Conservation (phyloP, 176 grass and related monocot species). For the Tillandsia leiboldiana region DNA sequence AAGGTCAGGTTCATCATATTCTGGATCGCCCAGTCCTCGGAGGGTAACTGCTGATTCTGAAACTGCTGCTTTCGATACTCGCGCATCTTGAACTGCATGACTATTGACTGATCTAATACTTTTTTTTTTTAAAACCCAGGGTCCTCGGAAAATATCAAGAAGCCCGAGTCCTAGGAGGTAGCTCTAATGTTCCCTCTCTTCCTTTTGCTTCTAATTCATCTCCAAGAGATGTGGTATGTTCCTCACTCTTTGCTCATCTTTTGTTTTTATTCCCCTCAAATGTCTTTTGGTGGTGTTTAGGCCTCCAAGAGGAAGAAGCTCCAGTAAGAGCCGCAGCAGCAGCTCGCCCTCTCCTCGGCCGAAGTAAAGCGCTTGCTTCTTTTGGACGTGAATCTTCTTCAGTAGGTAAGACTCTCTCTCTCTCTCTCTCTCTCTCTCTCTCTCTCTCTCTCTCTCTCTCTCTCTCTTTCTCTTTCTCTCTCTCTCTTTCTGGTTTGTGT, state of each 20-base stretch:
- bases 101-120: neutral
- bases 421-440: constrained; percentile 21
- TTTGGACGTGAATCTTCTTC: constrained; percentile 5
- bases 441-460: constrained; percentile 21
- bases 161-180: constrained; percentile 95
- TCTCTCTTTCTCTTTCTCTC: constrained; percentile 23
- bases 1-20: constrained; percentile 83
- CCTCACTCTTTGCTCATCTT: neutral
- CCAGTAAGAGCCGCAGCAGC: constrained; percentile 72
- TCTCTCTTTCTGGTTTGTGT: neutral
- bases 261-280: neutral
- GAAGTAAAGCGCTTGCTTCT: constrained; percentile 28
- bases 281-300: constrained; percentile 24
- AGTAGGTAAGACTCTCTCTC: constrained; percentile 45
- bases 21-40: constrained; percentile 75
- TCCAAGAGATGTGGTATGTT: neutral
- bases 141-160: constrained; percentile 72
- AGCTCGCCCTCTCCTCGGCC: constrained; percentile 63
- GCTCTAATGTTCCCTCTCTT: neutral
- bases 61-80: neutral
- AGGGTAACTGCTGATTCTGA: constrained; percentile 14
- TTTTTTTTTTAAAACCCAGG: constrained; percentile 30
- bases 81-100: neutral
- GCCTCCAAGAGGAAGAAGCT: constrained; percentile 79
- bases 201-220: neutral